Conservation (phyloP, 306 rosid species). For the Abrus precatorius region DNA sequence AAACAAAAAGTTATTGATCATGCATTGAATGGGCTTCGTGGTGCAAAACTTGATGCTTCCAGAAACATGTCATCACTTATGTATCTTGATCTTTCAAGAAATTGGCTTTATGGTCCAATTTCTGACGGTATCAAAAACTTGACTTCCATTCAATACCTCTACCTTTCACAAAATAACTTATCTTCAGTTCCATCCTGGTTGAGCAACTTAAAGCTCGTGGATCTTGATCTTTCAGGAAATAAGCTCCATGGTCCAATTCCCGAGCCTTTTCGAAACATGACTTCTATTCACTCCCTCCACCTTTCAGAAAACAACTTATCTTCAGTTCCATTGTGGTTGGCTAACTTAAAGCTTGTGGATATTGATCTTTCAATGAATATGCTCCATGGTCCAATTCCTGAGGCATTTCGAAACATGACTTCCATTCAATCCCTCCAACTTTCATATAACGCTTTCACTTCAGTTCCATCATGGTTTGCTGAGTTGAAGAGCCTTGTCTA, state of each 20-base stretch:
- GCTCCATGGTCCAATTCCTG: background rate
- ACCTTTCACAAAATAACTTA: too few relatives aligned
- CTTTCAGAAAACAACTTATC: background rate
- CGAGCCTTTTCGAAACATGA: slow-evolving; percentile 5
- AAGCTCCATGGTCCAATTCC: background rate
- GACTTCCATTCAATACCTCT: too few relatives aligned
- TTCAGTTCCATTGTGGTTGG: slow-evolving; percentile 32
- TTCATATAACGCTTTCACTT: background rate
- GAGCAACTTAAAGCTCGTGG: too few relatives aligned
- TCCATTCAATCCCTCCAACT: background rate
- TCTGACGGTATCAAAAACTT: too few relatives aligned
- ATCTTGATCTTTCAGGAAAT: background rate
- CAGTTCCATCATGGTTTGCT: slow-evolving; percentile 15
- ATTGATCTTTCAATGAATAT: background rate
- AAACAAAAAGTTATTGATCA: too few relatives aligned
- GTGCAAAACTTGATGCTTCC: too few relatives aligned
- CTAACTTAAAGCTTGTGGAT: too few relatives aligned
- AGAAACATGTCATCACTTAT: too few relatives aligned
- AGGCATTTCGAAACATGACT: background rate
- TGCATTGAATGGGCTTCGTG: too few relatives aligned
- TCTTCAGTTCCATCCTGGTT: too few relatives aligned
- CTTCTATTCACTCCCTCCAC: slow-evolving; percentile 10
- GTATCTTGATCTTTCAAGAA: too few relatives aligned
- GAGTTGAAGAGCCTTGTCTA: background rate
- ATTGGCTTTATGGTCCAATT: too few relatives aligned